Conservation (phyloP, 73 alveolate species). For the Paramecium sonneborni region DNA sequence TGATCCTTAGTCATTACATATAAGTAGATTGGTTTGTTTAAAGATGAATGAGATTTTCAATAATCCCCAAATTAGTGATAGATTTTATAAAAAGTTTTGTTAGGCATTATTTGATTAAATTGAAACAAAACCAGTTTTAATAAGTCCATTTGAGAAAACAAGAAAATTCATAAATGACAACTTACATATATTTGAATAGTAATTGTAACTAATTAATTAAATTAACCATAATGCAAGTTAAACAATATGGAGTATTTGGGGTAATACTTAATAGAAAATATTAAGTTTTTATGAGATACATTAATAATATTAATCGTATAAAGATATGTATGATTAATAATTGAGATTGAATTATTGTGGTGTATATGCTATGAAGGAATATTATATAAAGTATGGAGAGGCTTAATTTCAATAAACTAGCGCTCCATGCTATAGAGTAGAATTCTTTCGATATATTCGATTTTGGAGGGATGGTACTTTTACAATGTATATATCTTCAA, state of each 20-base stretch:
- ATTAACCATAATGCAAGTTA: not conserved
- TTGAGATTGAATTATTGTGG: not conserved
- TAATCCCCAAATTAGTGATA: not conserved
- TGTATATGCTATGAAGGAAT: not conserved
- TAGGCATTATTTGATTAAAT: not conserved
- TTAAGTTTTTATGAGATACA: not conserved
- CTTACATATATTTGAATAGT: not conserved
- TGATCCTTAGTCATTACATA: not conserved
- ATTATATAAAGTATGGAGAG: not conserved
- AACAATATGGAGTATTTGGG: not conserved
- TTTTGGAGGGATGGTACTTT: slow-evolving; percentile 51
- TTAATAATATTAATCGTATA: not conserved
- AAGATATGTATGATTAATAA: not conserved
- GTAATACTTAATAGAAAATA: not conserved
- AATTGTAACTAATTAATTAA: not conserved
- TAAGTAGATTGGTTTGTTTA: not conserved
- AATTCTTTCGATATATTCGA: slow-evolving; percentile 29
- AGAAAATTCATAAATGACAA: not conserved
- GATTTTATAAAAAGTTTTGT: not conserved
- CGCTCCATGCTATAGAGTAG: not conserved
- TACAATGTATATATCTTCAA: not conserved
- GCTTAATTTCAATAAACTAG: not conserved
- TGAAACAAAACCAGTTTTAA: not conserved
- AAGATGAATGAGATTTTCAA: not conserved
- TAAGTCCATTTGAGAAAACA: not conserved